phyloP scores from a whole-genome alignment of 2,329 filamentous ascomycete genomes.

The Albophoma yamanashiensis region DNA sequence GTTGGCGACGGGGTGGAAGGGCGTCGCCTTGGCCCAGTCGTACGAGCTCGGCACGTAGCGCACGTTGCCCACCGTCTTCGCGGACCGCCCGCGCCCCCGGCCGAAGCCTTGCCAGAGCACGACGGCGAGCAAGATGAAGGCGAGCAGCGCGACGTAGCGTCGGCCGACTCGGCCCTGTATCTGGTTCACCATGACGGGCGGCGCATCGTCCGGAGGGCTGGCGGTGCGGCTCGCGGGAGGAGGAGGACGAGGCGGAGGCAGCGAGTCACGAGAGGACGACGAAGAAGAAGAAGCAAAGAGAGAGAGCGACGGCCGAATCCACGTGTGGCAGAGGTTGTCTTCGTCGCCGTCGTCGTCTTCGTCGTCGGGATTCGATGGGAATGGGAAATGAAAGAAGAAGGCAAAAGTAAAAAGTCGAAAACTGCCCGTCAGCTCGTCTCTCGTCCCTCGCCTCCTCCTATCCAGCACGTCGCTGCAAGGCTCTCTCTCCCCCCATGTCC shows the following conservation, averaged over 20 bases:
- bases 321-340: not conserved
- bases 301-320: not conserved
- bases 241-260: not conserved
- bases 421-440: not conserved
- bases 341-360: not conserved
- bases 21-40: conserved; percentile 24
- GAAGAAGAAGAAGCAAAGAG: not conserved
- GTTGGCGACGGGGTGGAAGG: conserved; percentile 20
- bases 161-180: conserved; percentile 19
- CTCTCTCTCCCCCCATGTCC: not conserved
- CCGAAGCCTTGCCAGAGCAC: conserved; percentile 16
- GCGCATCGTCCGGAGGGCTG: not conserved
- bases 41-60: conserved; percentile 23
- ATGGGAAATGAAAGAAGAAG: not conserved
- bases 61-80: conserved; percentile 2
- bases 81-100: conserved; percentile 8
- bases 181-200: conserved; percentile 17
- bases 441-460: not conserved
- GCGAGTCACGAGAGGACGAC: not conserved
- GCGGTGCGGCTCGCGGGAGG: not conserved
- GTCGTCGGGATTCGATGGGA: not conserved
- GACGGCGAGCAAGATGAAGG: conserved; percentile 15
- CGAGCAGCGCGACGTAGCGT: conserved; percentile 19
- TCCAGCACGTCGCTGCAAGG: not conserved
- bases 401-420: too few relatives aligned